phyloP scores from a whole-genome alignment of 2,329 filamentous ascomycete species.

The Emmonsia crescens region DNA sequence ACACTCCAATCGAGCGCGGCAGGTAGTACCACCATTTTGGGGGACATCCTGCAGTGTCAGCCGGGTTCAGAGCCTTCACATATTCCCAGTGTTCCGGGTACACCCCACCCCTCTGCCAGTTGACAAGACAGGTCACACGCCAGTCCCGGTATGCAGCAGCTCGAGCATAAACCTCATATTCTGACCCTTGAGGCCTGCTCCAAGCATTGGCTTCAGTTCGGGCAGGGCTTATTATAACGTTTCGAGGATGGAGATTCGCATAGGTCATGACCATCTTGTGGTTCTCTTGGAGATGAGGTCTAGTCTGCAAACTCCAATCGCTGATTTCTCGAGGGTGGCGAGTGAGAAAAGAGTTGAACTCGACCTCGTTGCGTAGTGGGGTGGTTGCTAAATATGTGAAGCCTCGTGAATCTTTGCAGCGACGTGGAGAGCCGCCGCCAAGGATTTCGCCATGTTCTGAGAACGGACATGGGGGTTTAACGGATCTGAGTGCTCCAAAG shows the following conservation, averaged over 20 bases:
- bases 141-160: neutral
- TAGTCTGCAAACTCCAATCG: neutral
- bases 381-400: neutral
- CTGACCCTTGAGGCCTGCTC: neutral
- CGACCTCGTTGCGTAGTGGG: neutral
- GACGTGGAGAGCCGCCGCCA: neutral
- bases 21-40: neutral
- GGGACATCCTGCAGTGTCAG: neutral
- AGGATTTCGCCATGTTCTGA: neutral
- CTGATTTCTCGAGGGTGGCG: neutral
- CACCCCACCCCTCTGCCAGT: neutral
- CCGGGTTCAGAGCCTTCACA: neutral
- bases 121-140: neutral
- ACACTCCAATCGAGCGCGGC: neutral
- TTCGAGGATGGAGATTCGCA: neutral
- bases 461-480: neutral
- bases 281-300: neutral
- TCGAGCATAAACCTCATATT: neutral
- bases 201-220: neutral
- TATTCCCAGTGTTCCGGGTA: conserved; percentile 1
- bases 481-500: neutral
- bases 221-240: neutral
- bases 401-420: neutral
- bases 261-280: neutral
- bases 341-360: neutral